These are phyloP conservation scores for Triticum monococcum DNA, from an alignment of 176 grass and related monocot species.

Conservation along the genomic window DNA sequence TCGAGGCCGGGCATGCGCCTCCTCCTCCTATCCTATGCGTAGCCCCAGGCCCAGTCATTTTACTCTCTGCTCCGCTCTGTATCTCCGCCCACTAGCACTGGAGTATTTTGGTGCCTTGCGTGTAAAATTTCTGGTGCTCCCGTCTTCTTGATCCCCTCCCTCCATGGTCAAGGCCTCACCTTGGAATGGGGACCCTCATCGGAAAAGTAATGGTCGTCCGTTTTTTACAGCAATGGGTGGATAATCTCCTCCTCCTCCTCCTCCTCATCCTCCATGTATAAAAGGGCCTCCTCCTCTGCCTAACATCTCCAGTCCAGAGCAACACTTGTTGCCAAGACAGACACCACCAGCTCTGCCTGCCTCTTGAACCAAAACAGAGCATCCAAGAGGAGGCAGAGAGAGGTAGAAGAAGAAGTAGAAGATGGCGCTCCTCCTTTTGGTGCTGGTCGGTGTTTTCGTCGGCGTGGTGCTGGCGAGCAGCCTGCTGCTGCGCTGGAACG, in stretches of 20 bases:
- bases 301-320: no score
- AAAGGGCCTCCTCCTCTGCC: not conserved
- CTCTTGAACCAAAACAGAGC: not conserved
- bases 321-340: no score
- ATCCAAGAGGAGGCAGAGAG: not conserved
- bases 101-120: not conserved
- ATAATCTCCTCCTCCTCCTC: no score
- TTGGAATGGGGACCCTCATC: not conserved
- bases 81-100: no score
- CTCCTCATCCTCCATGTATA: not conserved
- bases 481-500: conserved; percentile 79
- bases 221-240: not conserved
- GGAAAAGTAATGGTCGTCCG: not conserved
- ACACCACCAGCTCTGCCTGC: no score
- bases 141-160: no score
- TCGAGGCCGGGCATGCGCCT: conserved; percentile 43
- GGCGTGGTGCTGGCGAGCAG: conserved; percentile 45
- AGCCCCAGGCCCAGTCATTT: not conserved
- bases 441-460: not conserved
- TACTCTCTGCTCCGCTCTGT: not conserved
- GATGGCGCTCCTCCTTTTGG: conserved; percentile 9
- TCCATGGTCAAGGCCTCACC: not conserved
- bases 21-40: not conserved
- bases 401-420: not conserved
- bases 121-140: no score